Conservation (phyloP, 305 asterid species). For the Fraxinus floribunda region DNA sequence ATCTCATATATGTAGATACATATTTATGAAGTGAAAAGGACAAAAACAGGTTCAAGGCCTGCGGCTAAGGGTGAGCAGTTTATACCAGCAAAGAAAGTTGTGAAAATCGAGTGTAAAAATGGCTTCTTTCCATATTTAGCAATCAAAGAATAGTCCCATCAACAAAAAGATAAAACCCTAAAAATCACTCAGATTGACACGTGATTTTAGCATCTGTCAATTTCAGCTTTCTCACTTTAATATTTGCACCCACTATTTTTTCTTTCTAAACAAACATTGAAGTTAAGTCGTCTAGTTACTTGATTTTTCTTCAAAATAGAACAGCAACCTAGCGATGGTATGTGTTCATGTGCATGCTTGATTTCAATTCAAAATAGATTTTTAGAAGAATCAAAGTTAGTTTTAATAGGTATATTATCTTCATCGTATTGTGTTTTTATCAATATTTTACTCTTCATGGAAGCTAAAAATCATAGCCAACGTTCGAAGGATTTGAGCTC, state of each 20-base stretch:
- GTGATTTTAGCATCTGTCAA: constrained; percentile 48
- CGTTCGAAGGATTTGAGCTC: not conserved
- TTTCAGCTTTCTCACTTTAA: constrained; percentile 30
- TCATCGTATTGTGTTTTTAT: not conserved
- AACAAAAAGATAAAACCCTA: constrained; percentile 29
- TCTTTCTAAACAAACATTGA: not conserved
- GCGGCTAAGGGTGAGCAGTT: constrained; percentile 15
- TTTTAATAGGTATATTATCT: not conserved
- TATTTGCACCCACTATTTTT: constrained; percentile 26
- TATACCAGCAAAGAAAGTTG: constrained; percentile 55
- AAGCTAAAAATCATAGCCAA: not conserved
- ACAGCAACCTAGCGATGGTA: not conserved
- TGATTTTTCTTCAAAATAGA: constrained; percentile 31
- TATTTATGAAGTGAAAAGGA: constrained; percentile 8
- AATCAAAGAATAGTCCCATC: constrained; percentile 71
- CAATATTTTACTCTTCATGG: not conserved
- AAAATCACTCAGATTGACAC: constrained; percentile 33
- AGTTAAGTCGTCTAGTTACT: not conserved
- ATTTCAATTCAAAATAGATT: not conserved
- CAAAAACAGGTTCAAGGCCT: not conserved
- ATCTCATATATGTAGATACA: not conserved
- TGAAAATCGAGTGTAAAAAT: constrained; percentile 41
- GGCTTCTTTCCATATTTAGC: constrained; percentile 48
- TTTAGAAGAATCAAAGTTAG: not conserved
- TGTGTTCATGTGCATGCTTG: constrained; percentile 1